phyloP scores from a whole-genome alignment of 225 moss, liverwort and hornwort genomes.

The Sphagnum tenellum region DNA sequence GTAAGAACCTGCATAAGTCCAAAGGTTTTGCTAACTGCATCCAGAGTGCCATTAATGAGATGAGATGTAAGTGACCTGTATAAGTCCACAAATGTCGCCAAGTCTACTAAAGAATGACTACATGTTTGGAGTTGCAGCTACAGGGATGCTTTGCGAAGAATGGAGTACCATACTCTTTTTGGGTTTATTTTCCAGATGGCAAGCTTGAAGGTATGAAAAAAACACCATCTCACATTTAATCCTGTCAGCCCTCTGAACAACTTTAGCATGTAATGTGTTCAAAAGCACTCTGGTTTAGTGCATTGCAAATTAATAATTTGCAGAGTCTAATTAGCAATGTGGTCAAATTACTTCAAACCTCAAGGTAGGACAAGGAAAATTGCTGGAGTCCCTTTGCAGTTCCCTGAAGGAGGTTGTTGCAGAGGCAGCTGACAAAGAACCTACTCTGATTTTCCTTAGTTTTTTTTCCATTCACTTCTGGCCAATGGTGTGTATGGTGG shows the following conservation, averaged over 20 bases:
- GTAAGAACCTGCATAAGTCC: too few species aligned
- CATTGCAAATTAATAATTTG: background rate
- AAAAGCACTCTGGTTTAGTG: background rate
- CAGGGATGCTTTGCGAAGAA: conserved; percentile 74
- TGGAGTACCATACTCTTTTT: conserved; percentile 64
- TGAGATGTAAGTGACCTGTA: too few species aligned
- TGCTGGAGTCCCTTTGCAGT: too few species aligned
- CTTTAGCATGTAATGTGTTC: background rate
- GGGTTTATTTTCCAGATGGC: conserved; percentile 89
- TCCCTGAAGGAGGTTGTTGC: too few species aligned
- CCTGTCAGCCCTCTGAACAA: too few species aligned
- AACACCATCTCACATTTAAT: background rate
- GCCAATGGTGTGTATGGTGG: too few species aligned
- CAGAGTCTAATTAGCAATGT: background rate
- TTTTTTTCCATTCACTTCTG: too few species aligned
- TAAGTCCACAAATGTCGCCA: background rate
- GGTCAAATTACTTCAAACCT: background rate
- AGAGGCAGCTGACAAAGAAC: too few species aligned
- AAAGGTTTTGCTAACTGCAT: too few species aligned
- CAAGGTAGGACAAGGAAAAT: background rate
- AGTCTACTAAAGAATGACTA: background rate
- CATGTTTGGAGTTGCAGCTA: conserved; percentile 46
- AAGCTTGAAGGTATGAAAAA: conserved; percentile 61
- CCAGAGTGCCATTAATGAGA: too few species aligned
- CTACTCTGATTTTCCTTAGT: too few species aligned